Evolutionary conservation across 2,329 filamentous ascomycete species (phyloP).

Genomic region (Fusarium decemcellulare): DNA sequence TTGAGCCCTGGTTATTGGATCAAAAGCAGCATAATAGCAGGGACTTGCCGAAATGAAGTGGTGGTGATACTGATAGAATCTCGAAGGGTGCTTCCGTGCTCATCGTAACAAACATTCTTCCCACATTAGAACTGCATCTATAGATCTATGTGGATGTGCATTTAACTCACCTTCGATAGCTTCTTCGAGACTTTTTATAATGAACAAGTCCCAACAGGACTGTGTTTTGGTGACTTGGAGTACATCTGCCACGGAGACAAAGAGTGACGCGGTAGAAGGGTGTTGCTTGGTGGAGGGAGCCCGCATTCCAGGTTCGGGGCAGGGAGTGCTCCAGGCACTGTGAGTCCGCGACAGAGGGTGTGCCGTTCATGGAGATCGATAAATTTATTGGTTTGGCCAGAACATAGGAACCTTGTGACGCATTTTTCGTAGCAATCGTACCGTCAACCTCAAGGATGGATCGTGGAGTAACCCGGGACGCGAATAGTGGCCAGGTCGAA

Average conservation of each 20-base stretch:
- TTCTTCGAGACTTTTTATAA: not conserved
- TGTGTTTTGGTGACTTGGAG: conserved; percentile 8
- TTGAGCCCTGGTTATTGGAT: not conserved
- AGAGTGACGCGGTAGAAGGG: conserved; percentile 14
- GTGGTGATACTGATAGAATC: conserved; percentile 9
- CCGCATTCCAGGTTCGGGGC: not conserved
- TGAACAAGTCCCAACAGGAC: conserved; percentile 14
- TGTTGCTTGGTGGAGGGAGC: conserved; percentile 4
- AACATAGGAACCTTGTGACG: not conserved
- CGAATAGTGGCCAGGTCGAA: conserved; percentile 2
- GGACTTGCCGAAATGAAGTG: conserved; percentile 13
- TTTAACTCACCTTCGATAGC: conserved; percentile 9
- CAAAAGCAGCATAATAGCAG: not conserved
- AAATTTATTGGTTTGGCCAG: not conserved
- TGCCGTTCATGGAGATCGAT: not conserved
- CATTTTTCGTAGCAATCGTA: not conserved
- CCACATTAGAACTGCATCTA: too few species aligned
- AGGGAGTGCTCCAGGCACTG: not conserved
- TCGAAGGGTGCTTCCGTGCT: conserved; percentile 7
- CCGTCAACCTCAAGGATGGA: conserved; percentile 9
- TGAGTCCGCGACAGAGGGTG: not conserved
- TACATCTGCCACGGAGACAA: conserved; percentile 5
- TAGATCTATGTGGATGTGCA: not conserved
- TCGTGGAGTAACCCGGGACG: not conserved
- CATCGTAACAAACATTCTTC: conserved; percentile 17